Base-by-base conservation (phyloP, 495 filamentous ascomycete species). In the Xylaria acuta region DNA sequence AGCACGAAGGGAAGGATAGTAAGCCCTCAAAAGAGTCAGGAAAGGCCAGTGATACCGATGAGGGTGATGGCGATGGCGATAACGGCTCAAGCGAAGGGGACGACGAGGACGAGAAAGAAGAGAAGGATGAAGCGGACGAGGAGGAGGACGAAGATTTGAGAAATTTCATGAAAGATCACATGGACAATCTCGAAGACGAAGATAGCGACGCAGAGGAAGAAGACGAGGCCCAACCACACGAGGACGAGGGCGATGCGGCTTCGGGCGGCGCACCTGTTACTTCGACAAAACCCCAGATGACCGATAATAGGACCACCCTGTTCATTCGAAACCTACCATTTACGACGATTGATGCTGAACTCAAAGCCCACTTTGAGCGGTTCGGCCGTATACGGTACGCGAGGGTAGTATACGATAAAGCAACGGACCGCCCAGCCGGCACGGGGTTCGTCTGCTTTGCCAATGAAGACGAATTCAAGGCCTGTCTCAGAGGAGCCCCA, bases 291-390 rank as follows among this genome's bases (percentile, higher is more conserved):
- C 75, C 67, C 62, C 81, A 82, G 71, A 79, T 58, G 60, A 74
- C 86, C 8, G 89, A 88, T 75, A 92, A 91, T 73, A 86, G 85
- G 4, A 88, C 88, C 14, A 97, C 94, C 0, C 81, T 98, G 49
- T 99, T 99, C 84, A 88, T 98, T 75, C 93, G 96, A 71, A 99
- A 99, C 77, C 85, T 99, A 30, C 95, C 96, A 1, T 99, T 97
- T 80, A 92, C 92, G 18, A 88, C 87, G 41, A 90, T 90, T 32
- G 94, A 99, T 76, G 90, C 93, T 67, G 82, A 86, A 27, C 88
- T 99, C 25, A 90, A 93, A 73, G 87, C 91, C 38, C 94, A 97
- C 76, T 99, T 99, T 76, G 79, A 82, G 12, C 85, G 90, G 73
- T 99, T 99, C 74, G 96, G 96, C 51, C 85, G 86, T 1, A 83